phyloP scores from a whole-genome alignment of 495 filamentous ascomycete species.

The Hypomontagnella submonticulosa region DNA sequence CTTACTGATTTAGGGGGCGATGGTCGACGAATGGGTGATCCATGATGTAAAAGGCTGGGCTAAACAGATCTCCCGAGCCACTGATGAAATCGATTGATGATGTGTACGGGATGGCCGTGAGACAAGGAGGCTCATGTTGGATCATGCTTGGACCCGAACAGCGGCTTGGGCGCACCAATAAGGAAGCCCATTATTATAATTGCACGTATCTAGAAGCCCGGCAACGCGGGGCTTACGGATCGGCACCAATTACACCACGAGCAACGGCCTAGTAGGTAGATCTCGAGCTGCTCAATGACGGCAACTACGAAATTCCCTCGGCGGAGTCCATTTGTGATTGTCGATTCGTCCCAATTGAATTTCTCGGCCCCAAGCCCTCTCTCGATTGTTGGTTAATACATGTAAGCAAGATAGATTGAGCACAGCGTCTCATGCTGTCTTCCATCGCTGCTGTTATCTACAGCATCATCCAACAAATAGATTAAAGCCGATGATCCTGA shows the following conservation, averaged over 20 bases:
- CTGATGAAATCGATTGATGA: constrained; percentile 34
- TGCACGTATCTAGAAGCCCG: constrained; percentile 26
- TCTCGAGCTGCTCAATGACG: constrained; percentile 38
- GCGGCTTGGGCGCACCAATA: constrained; percentile 29
- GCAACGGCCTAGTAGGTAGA: constrained; percentile 19
- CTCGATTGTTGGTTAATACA: constrained; percentile 13
- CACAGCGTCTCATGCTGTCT: neutral
- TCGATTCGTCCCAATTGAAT: constrained; percentile 14
- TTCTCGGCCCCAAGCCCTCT: neutral
- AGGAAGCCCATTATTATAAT: constrained; percentile 19
- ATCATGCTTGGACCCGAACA: constrained; percentile 20
- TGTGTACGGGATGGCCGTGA: constrained; percentile 27
- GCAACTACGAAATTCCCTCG: constrained; percentile 24
- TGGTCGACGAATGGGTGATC: constrained; percentile 1
- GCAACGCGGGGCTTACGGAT: constrained; percentile 25
- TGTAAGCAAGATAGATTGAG: neutral
- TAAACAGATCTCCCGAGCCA: constrained; percentile 9
- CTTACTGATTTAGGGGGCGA: constrained; percentile 1
- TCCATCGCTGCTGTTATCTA: constrained; percentile 4
- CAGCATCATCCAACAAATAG: constrained; percentile 13
- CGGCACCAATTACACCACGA: constrained; percentile 41
- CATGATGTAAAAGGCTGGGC: constrained; percentile 33
- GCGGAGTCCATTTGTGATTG: constrained; percentile 21
- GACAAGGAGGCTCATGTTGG: constrained; percentile 33
- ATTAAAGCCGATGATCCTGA: constrained; percentile 39